Conservation (phyloP, 2,329 filamentous ascomycete genomes). For the Metarhizium sp. region DNA sequence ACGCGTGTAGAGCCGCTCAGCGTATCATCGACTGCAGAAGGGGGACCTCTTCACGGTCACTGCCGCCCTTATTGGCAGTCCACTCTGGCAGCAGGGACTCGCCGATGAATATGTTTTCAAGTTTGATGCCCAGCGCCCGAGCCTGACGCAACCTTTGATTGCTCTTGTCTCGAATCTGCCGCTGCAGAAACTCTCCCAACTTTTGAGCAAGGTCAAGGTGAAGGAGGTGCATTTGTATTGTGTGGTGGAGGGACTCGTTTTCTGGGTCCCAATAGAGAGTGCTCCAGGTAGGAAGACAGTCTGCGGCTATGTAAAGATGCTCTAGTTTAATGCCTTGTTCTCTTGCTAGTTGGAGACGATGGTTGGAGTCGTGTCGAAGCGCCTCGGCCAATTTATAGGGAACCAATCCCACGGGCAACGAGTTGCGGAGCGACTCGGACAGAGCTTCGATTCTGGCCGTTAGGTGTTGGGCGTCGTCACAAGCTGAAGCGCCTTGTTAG, state of each 20-base stretch:
- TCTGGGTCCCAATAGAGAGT: constrained; percentile 15
- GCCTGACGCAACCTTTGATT: constrained; percentile 18
- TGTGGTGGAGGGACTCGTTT: constrained; percentile 13
- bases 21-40: not conserved
- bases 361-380: constrained; percentile 14
- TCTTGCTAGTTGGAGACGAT: constrained; percentile 14
- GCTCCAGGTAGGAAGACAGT: constrained; percentile 22
- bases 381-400: constrained; percentile 11
- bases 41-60: not conserved
- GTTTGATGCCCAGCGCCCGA: constrained; percentile 9
- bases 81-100: constrained; percentile 19
- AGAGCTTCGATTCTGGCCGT: constrained; percentile 1
- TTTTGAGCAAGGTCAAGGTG: constrained; percentile 9
- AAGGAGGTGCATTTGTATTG: constrained; percentile 15
- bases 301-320: constrained; percentile 15
- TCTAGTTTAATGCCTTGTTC: constrained; percentile 6
- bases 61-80: constrained; percentile 5
- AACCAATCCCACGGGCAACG: constrained; percentile 14
- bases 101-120: constrained; percentile 16
- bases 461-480: not conserved
- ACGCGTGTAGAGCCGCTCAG: not conserved
- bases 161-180: constrained; percentile 16
- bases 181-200: constrained; percentile 11
- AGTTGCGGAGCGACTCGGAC: constrained; percentile 8
- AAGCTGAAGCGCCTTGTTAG: not conserved